These are phyloP conservation scores for Colletotrichum orchidophilum DNA, from an alignment of 2,329 filamentous ascomycete genomes.

Conservation along the genomic window DNA sequence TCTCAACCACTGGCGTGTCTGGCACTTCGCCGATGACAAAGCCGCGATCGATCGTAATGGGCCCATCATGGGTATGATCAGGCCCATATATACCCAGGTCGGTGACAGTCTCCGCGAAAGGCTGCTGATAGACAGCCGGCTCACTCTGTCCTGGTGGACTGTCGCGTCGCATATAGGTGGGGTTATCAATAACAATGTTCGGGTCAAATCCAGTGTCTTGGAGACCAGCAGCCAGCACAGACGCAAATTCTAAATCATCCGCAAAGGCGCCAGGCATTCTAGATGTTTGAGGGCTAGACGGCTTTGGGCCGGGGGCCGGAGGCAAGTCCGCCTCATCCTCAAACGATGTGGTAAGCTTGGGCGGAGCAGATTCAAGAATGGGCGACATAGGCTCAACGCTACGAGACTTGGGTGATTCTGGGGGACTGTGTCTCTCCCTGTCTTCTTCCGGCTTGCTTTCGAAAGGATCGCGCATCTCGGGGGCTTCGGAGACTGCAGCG, in stretches of 20 bases:
- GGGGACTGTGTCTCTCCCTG: conserved; percentile 23
- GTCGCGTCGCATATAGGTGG: conserved; percentile 68
- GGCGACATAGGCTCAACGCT: conserved; percentile 24
- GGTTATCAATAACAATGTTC: conserved; percentile 74
- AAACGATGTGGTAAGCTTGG: conserved; percentile 35
- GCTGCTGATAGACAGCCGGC: conserved; percentile 55
- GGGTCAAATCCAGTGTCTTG: conserved; percentile 76
- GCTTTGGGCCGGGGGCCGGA: conserved; percentile 67
- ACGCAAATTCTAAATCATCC: conserved; percentile 75
- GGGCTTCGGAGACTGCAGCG: conserved; percentile 43
- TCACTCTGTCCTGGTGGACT: conserved; percentile 71
- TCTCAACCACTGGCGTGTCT: conserved; percentile 46
- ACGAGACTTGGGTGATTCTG: conserved; percentile 36
- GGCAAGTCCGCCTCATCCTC: conserved; percentile 56
- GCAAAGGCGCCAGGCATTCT: conserved; percentile 73
- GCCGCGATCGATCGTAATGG: conserved; percentile 46
- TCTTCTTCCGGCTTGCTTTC: conserved; percentile 32
- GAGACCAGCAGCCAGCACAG: conserved; percentile 74
- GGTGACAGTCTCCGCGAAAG: conserved; percentile 58
- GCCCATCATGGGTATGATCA: conserved; percentile 40
- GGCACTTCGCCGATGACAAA: conserved; percentile 58
- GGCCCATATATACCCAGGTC: conserved; percentile 50
- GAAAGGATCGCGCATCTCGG: conserved; percentile 34
- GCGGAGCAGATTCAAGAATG: background rate
- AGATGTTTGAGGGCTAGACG: conserved; percentile 53